These are phyloP conservation scores for Neurospora sp. DNA, from an alignment of 495 filamentous ascomycete genomes.

Conservation along the genomic window DNA sequence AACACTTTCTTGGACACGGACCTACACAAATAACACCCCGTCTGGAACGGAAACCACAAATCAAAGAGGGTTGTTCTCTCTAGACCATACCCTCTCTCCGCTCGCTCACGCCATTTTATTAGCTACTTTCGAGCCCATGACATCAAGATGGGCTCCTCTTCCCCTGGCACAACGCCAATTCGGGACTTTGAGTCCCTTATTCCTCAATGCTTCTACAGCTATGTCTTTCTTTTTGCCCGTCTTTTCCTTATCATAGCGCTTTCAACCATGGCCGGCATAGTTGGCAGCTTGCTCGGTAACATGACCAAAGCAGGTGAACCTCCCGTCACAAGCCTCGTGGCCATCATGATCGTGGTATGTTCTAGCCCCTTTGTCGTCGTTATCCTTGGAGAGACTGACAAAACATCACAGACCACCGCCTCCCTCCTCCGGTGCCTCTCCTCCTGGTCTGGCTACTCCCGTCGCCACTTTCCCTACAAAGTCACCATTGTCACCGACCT, in stretches of 20 bases:
- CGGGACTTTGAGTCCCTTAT: background rate
- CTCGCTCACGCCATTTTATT: background rate
- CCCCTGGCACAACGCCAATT: background rate
- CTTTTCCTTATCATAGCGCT: constrained; percentile 28
- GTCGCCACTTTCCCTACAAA: constrained; percentile 63
- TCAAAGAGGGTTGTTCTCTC: background rate
- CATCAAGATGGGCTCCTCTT: background rate
- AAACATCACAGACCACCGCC: constrained; percentile 51
- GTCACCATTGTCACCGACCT: constrained; percentile 54
- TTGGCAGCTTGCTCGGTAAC: constrained; percentile 64
- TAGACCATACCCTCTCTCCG: background rate
- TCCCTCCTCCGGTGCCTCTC: constrained; percentile 68
- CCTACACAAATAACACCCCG: background rate
- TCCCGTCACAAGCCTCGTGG: constrained; percentile 59
- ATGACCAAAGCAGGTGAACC: constrained; percentile 50
- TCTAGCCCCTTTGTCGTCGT: background rate
- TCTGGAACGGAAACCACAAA: background rate
- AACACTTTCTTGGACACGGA: background rate
- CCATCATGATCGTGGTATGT: constrained; percentile 65
- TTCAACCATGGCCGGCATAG: constrained; percentile 64
- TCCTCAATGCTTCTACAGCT: background rate
- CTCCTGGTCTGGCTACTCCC: constrained; percentile 65
- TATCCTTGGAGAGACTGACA: constrained; percentile 6
- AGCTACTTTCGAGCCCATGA: background rate
- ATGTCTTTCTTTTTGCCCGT: background rate